Evolutionary conservation across 176 grass and related monocot genomes (phyloP).

Genomic region (Dactylis glomerata): DNA sequence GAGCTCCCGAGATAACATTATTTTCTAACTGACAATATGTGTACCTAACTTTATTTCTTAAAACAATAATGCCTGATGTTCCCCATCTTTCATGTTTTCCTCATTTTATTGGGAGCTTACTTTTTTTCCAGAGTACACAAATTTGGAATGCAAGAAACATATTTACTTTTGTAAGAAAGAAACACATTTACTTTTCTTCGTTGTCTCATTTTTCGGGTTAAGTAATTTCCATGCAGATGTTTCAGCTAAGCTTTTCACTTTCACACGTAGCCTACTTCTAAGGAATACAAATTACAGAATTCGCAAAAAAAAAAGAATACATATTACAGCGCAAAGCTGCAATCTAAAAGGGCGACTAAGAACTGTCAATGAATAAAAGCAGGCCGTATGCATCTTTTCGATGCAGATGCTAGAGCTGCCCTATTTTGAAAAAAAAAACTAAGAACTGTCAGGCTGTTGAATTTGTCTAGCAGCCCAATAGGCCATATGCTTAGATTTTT

Average conservation of each 20-base stretch:
- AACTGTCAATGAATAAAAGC: no score
- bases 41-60: constrained; percentile 4
- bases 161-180: neutral
- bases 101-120: neutral
- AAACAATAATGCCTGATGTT: neutral
- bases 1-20: constrained; percentile 23
- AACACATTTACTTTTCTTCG: neutral
- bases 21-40: constrained; percentile 23
- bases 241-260: neutral
- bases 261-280: neutral
- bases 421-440: no score
- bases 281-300: neutral
- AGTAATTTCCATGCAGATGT: neutral
- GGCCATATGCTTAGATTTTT: neutral
- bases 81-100: neutral
- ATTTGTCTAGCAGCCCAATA: neutral
- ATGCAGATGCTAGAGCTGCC: no score
- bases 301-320: no score
- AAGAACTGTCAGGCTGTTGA: neutral
- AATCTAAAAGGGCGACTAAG: neutral
- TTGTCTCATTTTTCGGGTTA: neutral
- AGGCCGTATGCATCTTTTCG: no score
- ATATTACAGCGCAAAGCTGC: neutral
- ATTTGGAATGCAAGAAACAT: constrained; percentile 9
- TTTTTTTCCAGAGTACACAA: neutral